Conservation (phyloP, 2,329 filamentous ascomycete species). For the Aspergillus aculeatus region DNA sequence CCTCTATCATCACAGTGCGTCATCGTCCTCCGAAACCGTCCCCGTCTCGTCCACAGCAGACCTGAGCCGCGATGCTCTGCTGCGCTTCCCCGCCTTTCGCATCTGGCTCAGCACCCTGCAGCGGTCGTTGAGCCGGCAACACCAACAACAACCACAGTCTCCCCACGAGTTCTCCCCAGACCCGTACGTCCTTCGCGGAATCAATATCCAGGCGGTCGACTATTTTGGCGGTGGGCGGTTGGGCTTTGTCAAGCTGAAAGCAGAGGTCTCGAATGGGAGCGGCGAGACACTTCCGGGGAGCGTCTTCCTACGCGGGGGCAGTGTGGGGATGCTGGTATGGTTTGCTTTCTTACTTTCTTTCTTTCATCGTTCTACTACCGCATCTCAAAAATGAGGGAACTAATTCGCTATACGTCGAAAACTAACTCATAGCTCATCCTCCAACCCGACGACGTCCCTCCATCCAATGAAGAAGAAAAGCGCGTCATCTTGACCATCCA, state of each 20-base stretch:
- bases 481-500: slow-evolving; percentile 57
- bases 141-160: slow-evolving; percentile 42
- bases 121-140: slow-evolving; percentile 50
- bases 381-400: background rate
- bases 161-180: slow-evolving; percentile 52
- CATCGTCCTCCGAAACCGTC: slow-evolving; percentile 29
- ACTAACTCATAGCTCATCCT: slow-evolving; percentile 48
- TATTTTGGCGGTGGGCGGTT: slow-evolving; percentile 51
- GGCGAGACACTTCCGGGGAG: slow-evolving; percentile 55
- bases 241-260: slow-evolving; percentile 58
- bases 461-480: slow-evolving; percentile 43
- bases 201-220: slow-evolving; percentile 56
- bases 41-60: slow-evolving; percentile 45
- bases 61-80: slow-evolving; percentile 46
- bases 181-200: slow-evolving; percentile 52
- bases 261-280: slow-evolving; percentile 52
- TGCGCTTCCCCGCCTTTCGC: slow-evolving; percentile 55
- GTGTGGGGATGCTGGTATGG: slow-evolving; percentile 55
- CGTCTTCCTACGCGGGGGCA: slow-evolving; percentile 59
- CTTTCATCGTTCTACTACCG: background rate
- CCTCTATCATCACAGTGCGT: background rate
- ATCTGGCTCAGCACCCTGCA: slow-evolving; percentile 54
- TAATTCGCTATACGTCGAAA: background rate
- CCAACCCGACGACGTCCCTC: slow-evolving; percentile 51
- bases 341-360: no score